Percentiles rank a stretch among this genome's conserved stretches.
Evolutionary conservation across 306 rosid species (phyloP).

Genomic region (Vigna trinervia): DNA sequence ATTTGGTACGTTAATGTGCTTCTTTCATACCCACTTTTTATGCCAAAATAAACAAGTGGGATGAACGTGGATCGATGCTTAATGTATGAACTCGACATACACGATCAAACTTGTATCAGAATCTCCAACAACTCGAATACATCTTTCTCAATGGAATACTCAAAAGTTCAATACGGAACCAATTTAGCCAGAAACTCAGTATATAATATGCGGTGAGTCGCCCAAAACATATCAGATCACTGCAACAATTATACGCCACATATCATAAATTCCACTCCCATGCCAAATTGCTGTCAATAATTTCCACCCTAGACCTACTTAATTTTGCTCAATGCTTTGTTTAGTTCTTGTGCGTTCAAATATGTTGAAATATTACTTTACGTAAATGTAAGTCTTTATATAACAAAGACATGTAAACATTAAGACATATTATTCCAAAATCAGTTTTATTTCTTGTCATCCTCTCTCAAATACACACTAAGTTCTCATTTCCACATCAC

Average conservation of each 20-base stretch:
- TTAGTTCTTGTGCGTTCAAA: no score
- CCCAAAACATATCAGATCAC: neutral
- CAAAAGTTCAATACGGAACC: neutral
- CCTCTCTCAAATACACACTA: no score
- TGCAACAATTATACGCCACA: neutral
- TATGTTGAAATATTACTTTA: no score
- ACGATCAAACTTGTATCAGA: slow-evolving; percentile 1
- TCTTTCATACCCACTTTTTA: neutral
- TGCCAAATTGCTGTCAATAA: neutral
- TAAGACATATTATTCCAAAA: no score
- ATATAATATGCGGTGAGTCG: neutral
- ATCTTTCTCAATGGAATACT: neutral
- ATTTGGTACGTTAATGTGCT: neutral
- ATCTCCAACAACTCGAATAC: neutral
- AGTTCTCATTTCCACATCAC: neutral
- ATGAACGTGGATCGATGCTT: neutral
- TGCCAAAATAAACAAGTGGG: neutral
- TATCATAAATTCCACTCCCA: neutral
- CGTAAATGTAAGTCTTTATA: no score
- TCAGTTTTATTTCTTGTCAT: no score
- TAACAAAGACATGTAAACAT: no score
- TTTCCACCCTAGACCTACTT: neutral
- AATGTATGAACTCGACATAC: neutral
- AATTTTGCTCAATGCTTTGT: neutral
- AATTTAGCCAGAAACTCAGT: neutral